Evolutionary conservation across 2,329 filamentous ascomycete species (phyloP), one percentile per base, ranked within the genome.

Genomic region (Nigrospora sphaerica): DNA sequence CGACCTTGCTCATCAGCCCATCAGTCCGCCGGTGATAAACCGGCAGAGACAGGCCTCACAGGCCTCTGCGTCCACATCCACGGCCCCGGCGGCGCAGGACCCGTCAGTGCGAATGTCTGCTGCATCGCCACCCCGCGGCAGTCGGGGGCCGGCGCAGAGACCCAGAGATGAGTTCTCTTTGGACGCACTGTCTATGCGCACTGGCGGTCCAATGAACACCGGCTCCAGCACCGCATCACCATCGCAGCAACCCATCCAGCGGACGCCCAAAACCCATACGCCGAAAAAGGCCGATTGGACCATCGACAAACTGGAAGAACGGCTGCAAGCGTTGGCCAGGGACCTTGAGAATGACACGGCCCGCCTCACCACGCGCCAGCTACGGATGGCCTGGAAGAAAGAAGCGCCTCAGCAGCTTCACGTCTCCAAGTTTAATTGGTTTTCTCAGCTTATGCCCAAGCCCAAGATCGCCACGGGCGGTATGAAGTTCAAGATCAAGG

Each of bases 401-500:
- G 59, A 66, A 38, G 63, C 65, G 1, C 61, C 61, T 6, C 62
- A 69, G 44, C 66, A 63, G 23, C 67, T 65, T 31, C 61, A 71
- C 47, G 55, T 65, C 19, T 66, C 67, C 44, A 69, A 71, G 39
- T 58, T 62, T 10, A 74, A 78, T 47, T 67, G 71, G 49, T 78
- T 81, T 53, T 69, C 70, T 3, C 62, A 63, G 38, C 59, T 79
- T 49, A 65, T 62, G 14, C 59, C 59, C 17, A 56, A 62, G 3
- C 60, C 68, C 1, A 59, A 62, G 0, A 58, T 45, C 0, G 49
- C 42, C 3, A 63, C 67, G n/a, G 64, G 66, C 17, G 68, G 66
- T 3, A 71, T 79, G 61, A 70, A 66, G 52, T 65, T 78, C 36
- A 76, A 72, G 52, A 68, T 72, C 46, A 80, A 79, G 69, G 72